These are phyloP conservation scores for Arabis hirsuta DNA, from an alignment of 345 rosid genomes.

Conservation along the genomic window DNA sequence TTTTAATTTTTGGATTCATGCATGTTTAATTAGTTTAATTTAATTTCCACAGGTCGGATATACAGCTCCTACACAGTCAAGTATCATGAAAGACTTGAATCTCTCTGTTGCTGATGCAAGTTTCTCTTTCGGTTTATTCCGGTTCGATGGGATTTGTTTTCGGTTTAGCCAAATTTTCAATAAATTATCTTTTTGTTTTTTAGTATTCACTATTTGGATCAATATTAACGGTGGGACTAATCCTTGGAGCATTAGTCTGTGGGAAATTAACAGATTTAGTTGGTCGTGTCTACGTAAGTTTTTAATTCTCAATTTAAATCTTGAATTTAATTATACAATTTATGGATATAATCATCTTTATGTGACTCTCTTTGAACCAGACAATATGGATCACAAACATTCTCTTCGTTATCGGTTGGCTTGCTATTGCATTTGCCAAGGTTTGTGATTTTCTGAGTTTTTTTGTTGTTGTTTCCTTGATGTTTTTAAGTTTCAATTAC, in stretches of 20 bases:
- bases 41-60: slow-evolving; percentile 31
- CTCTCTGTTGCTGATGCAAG: slow-evolving; percentile 45
- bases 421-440: slow-evolving; percentile 55
- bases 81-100: slow-evolving; percentile 44
- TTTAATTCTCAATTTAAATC: not conserved
- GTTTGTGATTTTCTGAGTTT: slow-evolving; percentile 37
- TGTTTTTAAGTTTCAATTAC: not conserved
- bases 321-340: not conserved
- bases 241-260: slow-evolving; percentile 52
- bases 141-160: slow-evolving; percentile 8
- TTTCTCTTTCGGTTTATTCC: slow-evolving; percentile 11
- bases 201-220: slow-evolving; percentile 65
- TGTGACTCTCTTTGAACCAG: slow-evolving; percentile 38
- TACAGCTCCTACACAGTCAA: slow-evolving; percentile 44
- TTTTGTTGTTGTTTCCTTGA: not conserved
- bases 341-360: not conserved
- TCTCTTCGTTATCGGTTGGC: slow-evolving; percentile 56
- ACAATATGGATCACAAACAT: slow-evolving; percentile 56
- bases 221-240: slow-evolving; percentile 54
- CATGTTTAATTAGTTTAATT: not conserved
- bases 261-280: slow-evolving; percentile 53
- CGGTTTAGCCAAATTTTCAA: not conserved
- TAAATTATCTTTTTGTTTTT: not conserved
- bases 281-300: slow-evolving; percentile 56
- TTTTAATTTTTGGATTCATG: not conserved